Evolutionary conservation across 352 stramenopile species (phyloP).

Genomic region (Blastocystis sp.): DNA sequence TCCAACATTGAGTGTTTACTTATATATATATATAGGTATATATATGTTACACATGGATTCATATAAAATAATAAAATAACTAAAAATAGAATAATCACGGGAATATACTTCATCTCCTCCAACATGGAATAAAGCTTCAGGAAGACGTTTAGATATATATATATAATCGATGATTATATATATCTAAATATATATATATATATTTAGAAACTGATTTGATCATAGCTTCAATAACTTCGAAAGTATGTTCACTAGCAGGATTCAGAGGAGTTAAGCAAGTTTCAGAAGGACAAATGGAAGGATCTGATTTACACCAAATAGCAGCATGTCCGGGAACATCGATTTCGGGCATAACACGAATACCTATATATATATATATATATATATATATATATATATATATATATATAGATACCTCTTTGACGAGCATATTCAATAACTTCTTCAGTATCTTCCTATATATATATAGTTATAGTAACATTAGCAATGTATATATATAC

Average conservation of each 20-base stretch:
- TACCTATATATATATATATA: too few relatives aligned
- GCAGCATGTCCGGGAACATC: conserved; percentile 34
- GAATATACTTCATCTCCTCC: conserved; percentile 42
- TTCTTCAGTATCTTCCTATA: conserved; percentile 24
- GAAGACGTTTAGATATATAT: conserved; percentile 39
- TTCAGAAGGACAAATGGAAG: conserved; percentile 3
- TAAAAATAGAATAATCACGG: too few relatives aligned
- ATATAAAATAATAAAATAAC: too few relatives aligned
- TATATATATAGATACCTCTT: too few relatives aligned
- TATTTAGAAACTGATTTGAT: conserved; percentile 16
- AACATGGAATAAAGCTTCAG: conserved; percentile 38
- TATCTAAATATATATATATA: conserved; percentile 6
- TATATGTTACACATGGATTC: too few relatives aligned
- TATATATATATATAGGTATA: too few relatives aligned
- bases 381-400: too few relatives aligned
- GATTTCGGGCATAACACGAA: conserved; percentile 38
- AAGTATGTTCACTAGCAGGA: conserved; percentile 5
- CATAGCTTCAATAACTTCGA: conserved; percentile 33
- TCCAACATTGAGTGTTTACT: conserved; percentile 39
- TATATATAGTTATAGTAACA: conserved; percentile 42
- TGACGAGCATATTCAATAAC: conserved; percentile 32
- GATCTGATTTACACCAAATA: conserved; percentile 32
- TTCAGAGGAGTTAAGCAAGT: conserved; percentile 6
- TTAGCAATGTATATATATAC: not conserved
- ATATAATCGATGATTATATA: conserved; percentile 33